Percentiles rank a stretch among this genome's conserved stretches.
Evolutionary conservation across 805 yeast genomes (phyloP).

Genomic region (Saturnispora diversa): DNA sequence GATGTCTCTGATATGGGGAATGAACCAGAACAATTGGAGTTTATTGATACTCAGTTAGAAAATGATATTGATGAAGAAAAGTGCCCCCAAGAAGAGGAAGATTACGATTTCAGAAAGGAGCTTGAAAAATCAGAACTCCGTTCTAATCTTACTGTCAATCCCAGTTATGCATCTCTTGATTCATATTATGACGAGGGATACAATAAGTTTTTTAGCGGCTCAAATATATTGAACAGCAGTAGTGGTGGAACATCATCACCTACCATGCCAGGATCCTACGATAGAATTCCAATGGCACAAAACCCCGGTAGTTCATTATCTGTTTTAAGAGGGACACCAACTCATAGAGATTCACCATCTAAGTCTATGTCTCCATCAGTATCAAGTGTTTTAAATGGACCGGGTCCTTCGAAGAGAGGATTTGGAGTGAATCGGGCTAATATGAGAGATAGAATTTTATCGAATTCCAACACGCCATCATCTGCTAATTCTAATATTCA

Average conservation of each 20-base stretch:
- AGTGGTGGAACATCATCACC: background rate
- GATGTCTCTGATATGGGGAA: background rate
- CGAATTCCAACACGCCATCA: background rate
- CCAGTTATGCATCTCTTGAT: conserved; percentile 72
- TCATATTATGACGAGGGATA: conserved; percentile 41
- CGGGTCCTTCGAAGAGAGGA: background rate
- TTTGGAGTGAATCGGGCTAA: background rate
- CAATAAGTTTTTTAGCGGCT: conserved; percentile 10
- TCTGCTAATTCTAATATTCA: background rate
- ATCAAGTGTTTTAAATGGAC: background rate
- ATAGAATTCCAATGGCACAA: background rate
- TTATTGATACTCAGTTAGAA: too few relatives aligned
- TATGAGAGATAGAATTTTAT: background rate
- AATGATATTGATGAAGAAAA: background rate
- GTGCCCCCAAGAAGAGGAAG: background rate
- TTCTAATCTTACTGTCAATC: conserved; percentile 33
- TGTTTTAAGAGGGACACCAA: background rate
- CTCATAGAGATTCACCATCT: too few relatives aligned
- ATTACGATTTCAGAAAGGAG: conserved; percentile 21
- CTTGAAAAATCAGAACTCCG: conserved; percentile 11
- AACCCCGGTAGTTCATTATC: background rate
- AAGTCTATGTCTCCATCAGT: background rate
- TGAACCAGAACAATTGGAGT: background rate
- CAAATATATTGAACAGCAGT: background rate
- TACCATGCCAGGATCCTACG: background rate